phyloP scores from a whole-genome alignment of 2,329 filamentous ascomycete species.

The Sphaerulina populicola region DNA sequence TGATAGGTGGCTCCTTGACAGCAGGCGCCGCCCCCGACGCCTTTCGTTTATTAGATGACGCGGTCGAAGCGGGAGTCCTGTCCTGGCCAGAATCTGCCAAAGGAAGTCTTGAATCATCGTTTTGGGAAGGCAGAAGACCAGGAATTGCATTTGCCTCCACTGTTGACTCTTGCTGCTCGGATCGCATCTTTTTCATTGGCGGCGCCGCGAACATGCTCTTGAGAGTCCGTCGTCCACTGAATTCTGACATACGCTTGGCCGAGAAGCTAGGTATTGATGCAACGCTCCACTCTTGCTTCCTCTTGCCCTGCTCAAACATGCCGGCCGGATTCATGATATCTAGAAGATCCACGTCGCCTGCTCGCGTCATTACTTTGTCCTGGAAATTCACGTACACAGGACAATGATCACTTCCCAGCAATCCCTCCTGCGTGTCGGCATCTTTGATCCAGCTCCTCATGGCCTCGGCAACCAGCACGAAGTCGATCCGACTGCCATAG shows the following conservation, averaged over 20 bases:
- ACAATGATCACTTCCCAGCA: conserved; percentile 94
- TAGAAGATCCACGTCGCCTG: conserved; percentile 44
- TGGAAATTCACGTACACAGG: conserved; percentile 74
- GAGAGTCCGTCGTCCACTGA: conserved; percentile 74
- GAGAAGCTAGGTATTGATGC: conserved; percentile 66
- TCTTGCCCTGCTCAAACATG: conserved; percentile 59
- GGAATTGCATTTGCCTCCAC: not conserved
- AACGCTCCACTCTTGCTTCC: conserved; percentile 56
- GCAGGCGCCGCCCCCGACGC: conserved; percentile 22
- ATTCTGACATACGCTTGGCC: conserved; percentile 77
- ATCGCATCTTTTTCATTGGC: conserved; percentile 39
- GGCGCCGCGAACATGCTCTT: conserved; percentile 73
- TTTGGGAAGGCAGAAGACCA: not conserved
- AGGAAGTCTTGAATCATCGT: not conserved
- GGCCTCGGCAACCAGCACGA: conserved; percentile 70
- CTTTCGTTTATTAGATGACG: conserved; percentile 28
- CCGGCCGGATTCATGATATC: conserved; percentile 73
- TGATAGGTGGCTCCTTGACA: conserved; percentile 33
- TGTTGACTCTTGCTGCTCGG: conserved; percentile 6
- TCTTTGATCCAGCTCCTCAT: conserved; percentile 73
- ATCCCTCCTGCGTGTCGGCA: conserved; percentile 82
- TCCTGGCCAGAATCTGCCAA: not conserved
- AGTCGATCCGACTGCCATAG: conserved; percentile 87
- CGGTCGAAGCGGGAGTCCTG: not conserved
- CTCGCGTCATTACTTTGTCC: conserved; percentile 48